Evolutionary conservation across 768 basidiomycete genomes (phyloP).

Genomic region (Termitomyces sp.): DNA sequence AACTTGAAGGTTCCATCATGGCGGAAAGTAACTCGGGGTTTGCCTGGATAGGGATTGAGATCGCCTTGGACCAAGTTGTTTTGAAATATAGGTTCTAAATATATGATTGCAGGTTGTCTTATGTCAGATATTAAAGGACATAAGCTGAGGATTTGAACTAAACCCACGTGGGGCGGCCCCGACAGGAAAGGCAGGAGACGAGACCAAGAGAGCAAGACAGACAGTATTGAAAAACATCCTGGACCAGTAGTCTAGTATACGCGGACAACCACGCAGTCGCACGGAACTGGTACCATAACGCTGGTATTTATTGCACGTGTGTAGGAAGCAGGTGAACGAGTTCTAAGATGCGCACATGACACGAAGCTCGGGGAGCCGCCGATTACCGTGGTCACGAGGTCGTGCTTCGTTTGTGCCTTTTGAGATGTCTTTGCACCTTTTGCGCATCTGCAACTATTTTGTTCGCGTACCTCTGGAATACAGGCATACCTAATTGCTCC

Average conservation of each 20-base stretch:
- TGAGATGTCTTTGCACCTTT: too few species aligned
- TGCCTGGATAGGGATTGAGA: conserved; percentile 34
- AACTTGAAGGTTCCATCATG: conserved; percentile 63
- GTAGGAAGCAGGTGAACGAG: neutral
- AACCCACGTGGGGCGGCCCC: conserved; percentile 8
- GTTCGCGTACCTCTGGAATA: too few species aligned
- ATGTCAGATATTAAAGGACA: neutral
- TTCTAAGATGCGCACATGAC: too few species aligned
- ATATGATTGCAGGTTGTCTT: neutral
- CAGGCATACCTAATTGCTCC: too few species aligned
- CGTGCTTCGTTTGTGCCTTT: too few species aligned
- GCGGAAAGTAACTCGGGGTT: conserved; percentile 48
- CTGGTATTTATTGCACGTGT: neutral
- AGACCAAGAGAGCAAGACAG: neutral
- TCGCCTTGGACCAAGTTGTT: neutral
- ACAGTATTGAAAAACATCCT: neutral
- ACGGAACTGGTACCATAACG: neutral
- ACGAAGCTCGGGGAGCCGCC: too few species aligned
- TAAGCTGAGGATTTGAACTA: neutral
- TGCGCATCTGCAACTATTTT: too few species aligned
- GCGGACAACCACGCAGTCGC: neutral
- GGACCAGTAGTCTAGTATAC: neutral
- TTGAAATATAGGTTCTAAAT: conserved; percentile 5
- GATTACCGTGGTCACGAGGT: too few species aligned
- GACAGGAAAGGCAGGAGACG: neutral